Conservation (phyloP, 257 asterid species). For the Solanum bukasovii region DNA sequence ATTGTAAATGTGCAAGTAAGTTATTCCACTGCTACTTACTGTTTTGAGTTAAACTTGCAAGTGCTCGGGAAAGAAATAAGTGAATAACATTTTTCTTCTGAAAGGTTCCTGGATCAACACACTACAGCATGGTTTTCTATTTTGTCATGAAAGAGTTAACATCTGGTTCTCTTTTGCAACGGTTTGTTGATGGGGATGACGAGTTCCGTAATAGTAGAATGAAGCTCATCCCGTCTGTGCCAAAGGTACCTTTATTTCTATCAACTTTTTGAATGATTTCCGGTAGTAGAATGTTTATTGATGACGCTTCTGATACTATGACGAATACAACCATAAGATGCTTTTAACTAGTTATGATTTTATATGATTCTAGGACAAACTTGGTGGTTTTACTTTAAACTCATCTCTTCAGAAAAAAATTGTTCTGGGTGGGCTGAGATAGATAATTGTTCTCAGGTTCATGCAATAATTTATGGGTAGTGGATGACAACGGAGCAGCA, state of each 20-base stretch:
- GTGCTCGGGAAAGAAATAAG: background rate
- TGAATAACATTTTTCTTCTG: slow-evolving; percentile 10
- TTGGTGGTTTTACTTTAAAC: background rate
- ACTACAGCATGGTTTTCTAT: slow-evolving; percentile 95
- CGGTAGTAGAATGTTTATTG: background rate
- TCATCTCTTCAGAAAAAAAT: background rate
- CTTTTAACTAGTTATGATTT: background rate
- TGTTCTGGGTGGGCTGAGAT: background rate
- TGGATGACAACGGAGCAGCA: background rate
- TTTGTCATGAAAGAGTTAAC: slow-evolving; percentile 50
- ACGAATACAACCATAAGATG: background rate
- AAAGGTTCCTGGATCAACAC: slow-evolving; percentile 93
- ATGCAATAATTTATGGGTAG: background rate
- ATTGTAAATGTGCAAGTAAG: slow-evolving; percentile 93
- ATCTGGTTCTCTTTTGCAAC: slow-evolving; percentile 76
- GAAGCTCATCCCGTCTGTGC: slow-evolving; percentile 95
- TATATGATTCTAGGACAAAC: background rate
- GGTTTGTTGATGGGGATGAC: slow-evolving; percentile 93
- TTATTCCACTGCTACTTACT: slow-evolving; percentile 9
- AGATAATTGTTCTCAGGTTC: background rate
- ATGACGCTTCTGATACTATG: background rate
- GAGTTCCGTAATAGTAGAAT: slow-evolving; percentile 90
- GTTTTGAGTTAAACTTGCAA: slow-evolving; percentile 3
- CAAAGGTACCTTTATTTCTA: slow-evolving; percentile 49
- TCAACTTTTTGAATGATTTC: background rate